Conservation (phyloP, 2,329 filamentous ascomycete genomes). For the Botryotinia convoluta region DNA sequence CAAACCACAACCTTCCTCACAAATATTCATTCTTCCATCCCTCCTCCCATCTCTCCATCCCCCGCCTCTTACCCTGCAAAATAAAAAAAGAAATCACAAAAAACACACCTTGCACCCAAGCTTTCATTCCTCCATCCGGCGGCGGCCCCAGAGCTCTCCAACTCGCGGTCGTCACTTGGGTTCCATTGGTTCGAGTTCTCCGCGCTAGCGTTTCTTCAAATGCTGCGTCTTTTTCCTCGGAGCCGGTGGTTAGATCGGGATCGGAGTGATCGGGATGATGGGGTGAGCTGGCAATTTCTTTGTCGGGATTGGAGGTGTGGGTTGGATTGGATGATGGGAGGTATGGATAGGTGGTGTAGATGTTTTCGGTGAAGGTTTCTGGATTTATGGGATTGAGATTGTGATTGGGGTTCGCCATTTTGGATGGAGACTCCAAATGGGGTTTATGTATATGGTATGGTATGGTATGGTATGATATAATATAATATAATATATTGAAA, state of each 20-base stretch:
- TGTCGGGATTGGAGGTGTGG: not conserved
- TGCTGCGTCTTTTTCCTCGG: constrained; percentile 3
- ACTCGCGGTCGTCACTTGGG: constrained; percentile 32
- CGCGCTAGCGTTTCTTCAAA: not conserved
- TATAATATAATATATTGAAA: not conserved
- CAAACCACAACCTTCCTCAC: not conserved
- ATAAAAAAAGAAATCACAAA: not conserved
- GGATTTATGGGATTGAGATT: not conserved
- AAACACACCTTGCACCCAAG: constrained; percentile 35
- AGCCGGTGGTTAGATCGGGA: not conserved
- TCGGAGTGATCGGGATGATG: not conserved
- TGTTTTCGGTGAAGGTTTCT: not conserved
- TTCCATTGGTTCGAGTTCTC: constrained; percentile 19
- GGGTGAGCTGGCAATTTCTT: not conserved
- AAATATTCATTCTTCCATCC: not conserved
- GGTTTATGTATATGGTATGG: not conserved
- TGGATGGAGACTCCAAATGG: not conserved
- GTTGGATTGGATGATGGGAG: not conserved
- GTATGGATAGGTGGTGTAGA: not conserved
- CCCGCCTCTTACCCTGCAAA: not conserved
- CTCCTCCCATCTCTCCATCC: not conserved
- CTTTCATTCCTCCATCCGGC: constrained; percentile 36
- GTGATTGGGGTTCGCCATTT: not conserved
- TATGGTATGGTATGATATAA: not conserved
- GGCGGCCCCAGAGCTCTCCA: constrained; percentile 36